Evolutionary conservation across 192 early-diverging fungal genomes (phyloP).

Genomic region (Phlyctochytrium planicorne): DNA sequence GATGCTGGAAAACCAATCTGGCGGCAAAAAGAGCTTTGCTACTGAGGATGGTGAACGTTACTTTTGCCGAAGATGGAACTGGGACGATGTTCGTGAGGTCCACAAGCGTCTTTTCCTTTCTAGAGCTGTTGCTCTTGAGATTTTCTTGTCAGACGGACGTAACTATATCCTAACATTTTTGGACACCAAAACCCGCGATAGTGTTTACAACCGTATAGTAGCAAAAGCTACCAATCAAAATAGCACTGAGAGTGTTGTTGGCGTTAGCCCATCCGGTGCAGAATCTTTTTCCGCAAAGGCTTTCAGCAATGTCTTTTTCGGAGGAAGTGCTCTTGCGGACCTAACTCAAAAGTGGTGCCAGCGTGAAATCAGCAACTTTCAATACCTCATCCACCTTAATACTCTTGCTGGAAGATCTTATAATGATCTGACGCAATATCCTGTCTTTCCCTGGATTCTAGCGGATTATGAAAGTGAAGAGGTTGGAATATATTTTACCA

Average conservation of each 20-base stretch:
- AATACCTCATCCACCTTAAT: conserved; percentile 86
- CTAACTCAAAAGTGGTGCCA: conserved; percentile 75
- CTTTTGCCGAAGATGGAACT: too few relatives aligned
- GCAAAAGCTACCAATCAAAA: conserved; percentile 50
- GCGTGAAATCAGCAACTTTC: conserved; percentile 84
- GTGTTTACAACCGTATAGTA: conserved; percentile 61
- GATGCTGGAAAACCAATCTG: too few relatives aligned
- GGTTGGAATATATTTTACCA: too few relatives aligned
- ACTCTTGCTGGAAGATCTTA: conserved; percentile 66
- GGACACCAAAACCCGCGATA: conserved; percentile 59
- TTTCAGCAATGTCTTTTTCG: conserved; percentile 56
- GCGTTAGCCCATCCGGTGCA: conserved; percentile 12
- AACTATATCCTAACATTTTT: conserved; percentile 67
- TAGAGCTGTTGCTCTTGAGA: conserved; percentile 72
- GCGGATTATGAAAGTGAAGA: conserved; percentile 73
- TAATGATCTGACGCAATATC: conserved; percentile 83
- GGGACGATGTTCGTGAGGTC: conserved; percentile 66
- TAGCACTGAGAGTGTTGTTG: conserved; percentile 39
- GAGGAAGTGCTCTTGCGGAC: conserved; percentile 59
- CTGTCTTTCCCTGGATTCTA: conserved; percentile 87
- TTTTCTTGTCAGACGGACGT: conserved; percentile 71
- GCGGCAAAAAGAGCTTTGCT: too few relatives aligned
- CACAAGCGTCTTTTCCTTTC: conserved; percentile 64
- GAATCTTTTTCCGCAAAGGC: too few relatives aligned
- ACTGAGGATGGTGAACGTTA: conserved; percentile 41